Evolutionary conservation across 2,329 filamentous ascomycete genomes (phyloP), one percentile per base, ranked within the genome.

Genomic region (Elsinoe ampelina): DNA sequence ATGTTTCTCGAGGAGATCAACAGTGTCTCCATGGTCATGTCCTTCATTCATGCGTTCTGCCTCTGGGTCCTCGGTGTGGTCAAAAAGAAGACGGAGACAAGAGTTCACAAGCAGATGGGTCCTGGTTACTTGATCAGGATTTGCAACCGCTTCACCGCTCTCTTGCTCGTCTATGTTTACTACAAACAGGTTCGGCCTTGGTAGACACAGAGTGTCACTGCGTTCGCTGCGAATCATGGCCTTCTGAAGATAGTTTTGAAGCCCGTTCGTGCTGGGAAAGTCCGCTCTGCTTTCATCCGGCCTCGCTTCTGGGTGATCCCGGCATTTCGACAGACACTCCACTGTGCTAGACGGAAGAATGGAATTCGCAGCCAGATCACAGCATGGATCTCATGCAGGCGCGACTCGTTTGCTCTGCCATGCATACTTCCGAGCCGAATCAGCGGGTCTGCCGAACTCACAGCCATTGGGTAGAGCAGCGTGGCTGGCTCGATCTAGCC

Each of bases 131-230:
- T 15, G 15, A 35, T 32, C 15, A 19, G 48, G 19, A 15, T 38
- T 52, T 39, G 12, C 4, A 19, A 12, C 48, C 10, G 32, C 48
- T 39, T 39, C 48, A 52, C 48, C 48, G 48, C 48, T 39, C 22
- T 34, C 48, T 52, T 30, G 10, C 32, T 52, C 48, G 48, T 52
- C 35, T 52, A 52, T 52, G 2, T 52, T 39, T 52, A 2, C 48
- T 52, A 6, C 12, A 30, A 30, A 30, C 26, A 30, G 26, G 26
- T 7, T 30, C 5, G 7, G 26, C 26, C 26, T 30, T 30, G 26
- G 7, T 7, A 8, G 7, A 30, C 4, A 30, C 26, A 30, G 26
- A 30, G 26, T 30, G 26, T 8, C 26, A 30, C 26, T 8, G 26
- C 7, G 7, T 30, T 8, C 7, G 26, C 4, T 30, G 26, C 26